These are phyloP conservation scores for Ustilago cynodontis DNA, from an alignment of 1,284 basidiomycete genomes.

Conservation along the genomic window DNA sequence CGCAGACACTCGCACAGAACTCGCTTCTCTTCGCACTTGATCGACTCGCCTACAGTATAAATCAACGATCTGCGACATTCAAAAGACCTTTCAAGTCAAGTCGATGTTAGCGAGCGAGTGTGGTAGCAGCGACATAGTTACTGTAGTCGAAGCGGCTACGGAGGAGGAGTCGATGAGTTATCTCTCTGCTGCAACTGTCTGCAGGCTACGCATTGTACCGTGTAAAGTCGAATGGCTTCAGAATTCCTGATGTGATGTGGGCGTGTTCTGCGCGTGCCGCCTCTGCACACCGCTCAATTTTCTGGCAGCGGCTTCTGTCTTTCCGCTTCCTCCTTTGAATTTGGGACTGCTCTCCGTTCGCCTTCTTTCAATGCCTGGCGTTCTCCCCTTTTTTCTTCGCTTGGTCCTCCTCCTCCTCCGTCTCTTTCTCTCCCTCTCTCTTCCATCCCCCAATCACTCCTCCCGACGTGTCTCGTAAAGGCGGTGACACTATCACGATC, in stretches of 20 bases:
- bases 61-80: neutral
- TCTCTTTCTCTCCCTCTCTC: neutral
- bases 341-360: neutral
- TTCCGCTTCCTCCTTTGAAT: neutral
- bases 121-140: neutral
- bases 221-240: neutral
- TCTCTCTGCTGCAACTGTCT: conserved; percentile 3
- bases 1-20: neutral
- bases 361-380: neutral
- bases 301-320: neutral
- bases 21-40: neutral
- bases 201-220: neutral
- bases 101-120: too few species aligned
- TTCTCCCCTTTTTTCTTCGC: conserved; percentile 4
- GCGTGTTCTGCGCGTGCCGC: conserved; percentile 1
- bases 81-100: neutral
- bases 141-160: neutral
- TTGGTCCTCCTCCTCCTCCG: neutral
- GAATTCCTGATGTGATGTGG: neutral
- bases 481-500: conserved; percentile 17
- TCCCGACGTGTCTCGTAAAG: conserved; percentile 9
- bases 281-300: conserved; percentile 4
- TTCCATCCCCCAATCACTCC: conserved; percentile 9
- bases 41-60: neutral
- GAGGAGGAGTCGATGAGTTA: neutral